Evolutionary conservation across 208 protist genomes (phyloP).

Genomic region (Zelonia costaricensis): DNA sequence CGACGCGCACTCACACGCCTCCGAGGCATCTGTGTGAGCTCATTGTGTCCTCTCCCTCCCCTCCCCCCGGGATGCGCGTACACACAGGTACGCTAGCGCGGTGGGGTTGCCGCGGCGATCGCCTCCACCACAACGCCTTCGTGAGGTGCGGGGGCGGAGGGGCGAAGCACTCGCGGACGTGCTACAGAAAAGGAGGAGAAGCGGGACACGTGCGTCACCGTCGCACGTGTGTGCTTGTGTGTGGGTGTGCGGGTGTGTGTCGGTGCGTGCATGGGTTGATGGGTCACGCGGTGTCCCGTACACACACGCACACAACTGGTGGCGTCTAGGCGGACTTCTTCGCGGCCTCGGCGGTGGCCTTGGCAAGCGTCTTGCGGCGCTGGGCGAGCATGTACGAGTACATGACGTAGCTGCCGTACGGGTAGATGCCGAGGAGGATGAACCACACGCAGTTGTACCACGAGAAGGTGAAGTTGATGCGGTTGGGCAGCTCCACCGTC

Average conservation of each 20-base stretch:
- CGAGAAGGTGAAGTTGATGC: conserved; percentile 79
- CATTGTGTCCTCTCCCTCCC: too few relatives aligned
- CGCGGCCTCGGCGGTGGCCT: conserved; percentile 9
- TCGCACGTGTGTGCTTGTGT: conserved; percentile 2
- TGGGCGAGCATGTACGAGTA: conserved; percentile 92
- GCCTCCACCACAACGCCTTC: too few relatives aligned
- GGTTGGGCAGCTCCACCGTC: conserved; percentile 78
- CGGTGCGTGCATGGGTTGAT: not conserved
- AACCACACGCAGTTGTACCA: conserved; percentile 77
- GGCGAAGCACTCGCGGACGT: too few relatives aligned
- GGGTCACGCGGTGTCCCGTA: not conserved
- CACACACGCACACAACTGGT: not conserved
- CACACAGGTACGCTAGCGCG: too few relatives aligned
- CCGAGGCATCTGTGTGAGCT: too few relatives aligned
- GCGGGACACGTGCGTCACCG: too few relatives aligned
- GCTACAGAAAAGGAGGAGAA: too few relatives aligned
- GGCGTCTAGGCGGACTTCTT: conserved; percentile 27
- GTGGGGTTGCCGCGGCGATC: too few relatives aligned
- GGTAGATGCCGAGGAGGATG: conserved; percentile 73
- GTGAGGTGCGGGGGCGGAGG: too few relatives aligned
- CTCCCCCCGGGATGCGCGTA: too few relatives aligned
- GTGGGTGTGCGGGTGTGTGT: not conserved
- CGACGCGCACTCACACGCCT: too few relatives aligned
- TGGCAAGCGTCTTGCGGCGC: conserved; percentile 66
- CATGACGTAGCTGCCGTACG: conserved; percentile 83